phyloP scores from a whole-genome alignment of 1,139 yeast species.

The Suhomyces taliae region DNA sequence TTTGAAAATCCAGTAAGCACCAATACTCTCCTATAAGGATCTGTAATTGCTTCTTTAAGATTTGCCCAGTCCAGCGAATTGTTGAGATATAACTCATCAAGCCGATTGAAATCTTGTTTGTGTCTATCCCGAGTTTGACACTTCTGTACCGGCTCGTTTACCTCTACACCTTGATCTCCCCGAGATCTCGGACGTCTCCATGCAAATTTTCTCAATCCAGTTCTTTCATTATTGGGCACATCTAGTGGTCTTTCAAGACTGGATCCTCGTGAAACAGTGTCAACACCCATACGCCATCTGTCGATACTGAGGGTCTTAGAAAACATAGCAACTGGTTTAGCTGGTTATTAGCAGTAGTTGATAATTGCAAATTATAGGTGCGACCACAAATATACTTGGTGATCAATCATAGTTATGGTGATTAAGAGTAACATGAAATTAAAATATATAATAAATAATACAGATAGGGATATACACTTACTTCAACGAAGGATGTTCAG shows the following conservation, averaged over 20 bases:
- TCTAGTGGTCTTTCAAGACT: neutral
- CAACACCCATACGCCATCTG: neutral
- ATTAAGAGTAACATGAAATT: too few species aligned
- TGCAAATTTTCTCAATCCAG: neutral
- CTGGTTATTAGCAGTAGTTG: neutral
- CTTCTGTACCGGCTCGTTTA: neutral
- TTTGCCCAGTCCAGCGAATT: neutral
- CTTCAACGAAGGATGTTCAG: too few species aligned
- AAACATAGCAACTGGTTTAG: slow-evolving; percentile 1
- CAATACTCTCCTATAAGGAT: neutral
- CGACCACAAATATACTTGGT: neutral
- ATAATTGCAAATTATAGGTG: neutral
- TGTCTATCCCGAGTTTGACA: neutral
- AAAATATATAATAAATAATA: too few species aligned
- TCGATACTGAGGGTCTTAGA: neutral
- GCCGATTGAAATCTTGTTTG: neutral
- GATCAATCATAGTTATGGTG: too few species aligned
- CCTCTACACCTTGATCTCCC: neutral
- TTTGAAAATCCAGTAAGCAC: slow-evolving; percentile 12
- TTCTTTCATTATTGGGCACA: neutral
- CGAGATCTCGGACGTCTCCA: neutral
- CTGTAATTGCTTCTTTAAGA: neutral
- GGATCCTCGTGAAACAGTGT: neutral
- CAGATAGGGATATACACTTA: too few species aligned
- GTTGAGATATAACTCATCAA: neutral